Percentiles rank a stretch among this genome's conserved stretches.
phyloP scores from a whole-genome alignment of 805 yeast species.

The Ogataea pignaliae region DNA sequence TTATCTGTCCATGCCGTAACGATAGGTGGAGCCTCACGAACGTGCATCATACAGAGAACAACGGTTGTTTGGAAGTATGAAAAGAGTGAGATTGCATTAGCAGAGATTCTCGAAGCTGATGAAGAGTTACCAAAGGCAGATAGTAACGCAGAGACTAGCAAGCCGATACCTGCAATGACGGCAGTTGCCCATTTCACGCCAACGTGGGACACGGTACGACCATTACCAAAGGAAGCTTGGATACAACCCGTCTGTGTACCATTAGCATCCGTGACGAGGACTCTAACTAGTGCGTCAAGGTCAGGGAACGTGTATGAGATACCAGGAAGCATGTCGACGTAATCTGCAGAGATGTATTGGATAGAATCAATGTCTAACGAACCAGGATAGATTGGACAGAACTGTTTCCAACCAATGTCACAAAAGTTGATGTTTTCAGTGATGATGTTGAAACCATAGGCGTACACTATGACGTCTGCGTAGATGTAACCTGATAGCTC shows the following conservation, averaged over 20 bases:
- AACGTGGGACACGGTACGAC: slow-evolving; percentile 73
- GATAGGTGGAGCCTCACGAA: slow-evolving; percentile 84
- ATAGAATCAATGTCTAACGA: slow-evolving; percentile 69
- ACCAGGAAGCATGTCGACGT: slow-evolving; percentile 65
- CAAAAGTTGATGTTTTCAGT: slow-evolving; percentile 59
- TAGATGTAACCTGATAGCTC: slow-evolving; percentile 60
- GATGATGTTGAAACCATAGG: slow-evolving; percentile 79
- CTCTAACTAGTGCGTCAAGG: slow-evolving; percentile 72
- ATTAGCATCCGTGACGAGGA: slow-evolving; percentile 34
- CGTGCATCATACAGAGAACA: slow-evolving; percentile 78
- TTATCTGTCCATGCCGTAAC: slow-evolving; percentile 92
- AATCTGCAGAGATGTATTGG: slow-evolving; percentile 47
- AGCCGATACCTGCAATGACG: slow-evolving; percentile 81
- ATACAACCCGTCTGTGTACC: slow-evolving; percentile 61
- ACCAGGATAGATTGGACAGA: slow-evolving; percentile 87
- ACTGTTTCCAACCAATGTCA: slow-evolving; percentile 69
- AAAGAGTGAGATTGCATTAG: slow-evolving; percentile 80
- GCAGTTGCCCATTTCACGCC: slow-evolving; percentile 95
- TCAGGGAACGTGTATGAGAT: slow-evolving; percentile 86
- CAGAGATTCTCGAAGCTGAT: slow-evolving; percentile 85
- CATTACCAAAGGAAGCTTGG: slow-evolving; percentile 70
- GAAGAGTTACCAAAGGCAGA: slow-evolving; percentile 80
- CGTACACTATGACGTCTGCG: slow-evolving; percentile 73
- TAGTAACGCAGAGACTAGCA: slow-evolving; percentile 74
- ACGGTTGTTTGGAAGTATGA: slow-evolving; percentile 86